Percentiles rank a stretch among this genome's conserved stretches.
These are phyloP conservation scores for Aechmea fasciata DNA, from an alignment of 176 grass and related monocot species.

Conservation along the genomic window DNA sequence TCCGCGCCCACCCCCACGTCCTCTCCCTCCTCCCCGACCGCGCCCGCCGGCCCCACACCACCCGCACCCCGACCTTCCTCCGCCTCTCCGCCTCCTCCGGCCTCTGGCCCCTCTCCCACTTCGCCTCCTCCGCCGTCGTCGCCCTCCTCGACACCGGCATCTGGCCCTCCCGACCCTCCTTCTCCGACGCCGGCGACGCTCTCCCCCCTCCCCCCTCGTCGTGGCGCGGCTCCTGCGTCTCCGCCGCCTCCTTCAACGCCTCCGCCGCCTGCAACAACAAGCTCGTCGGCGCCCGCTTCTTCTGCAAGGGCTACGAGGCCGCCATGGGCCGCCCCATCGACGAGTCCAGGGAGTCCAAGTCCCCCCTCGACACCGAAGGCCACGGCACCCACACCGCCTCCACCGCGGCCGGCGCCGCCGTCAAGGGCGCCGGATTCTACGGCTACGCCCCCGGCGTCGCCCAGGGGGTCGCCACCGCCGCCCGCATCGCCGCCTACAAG, in stretches of 20 bases:
- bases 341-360: slow-evolving; percentile 54
- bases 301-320: slow-evolving; percentile 65
- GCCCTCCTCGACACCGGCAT: slow-evolving; percentile 69
- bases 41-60: slow-evolving; percentile 49
- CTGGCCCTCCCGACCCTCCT: slow-evolving; percentile 37
- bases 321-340: slow-evolving; percentile 42
- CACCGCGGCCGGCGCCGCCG: slow-evolving; percentile 44
- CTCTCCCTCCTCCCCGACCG: slow-evolving; percentile 50
- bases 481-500: slow-evolving; percentile 77
- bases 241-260: slow-evolving; percentile 38
- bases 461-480: slow-evolving; percentile 49
- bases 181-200: slow-evolving; percentile 33
- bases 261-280: slow-evolving; percentile 58
- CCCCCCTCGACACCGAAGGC: slow-evolving; percentile 69
- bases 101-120: slow-evolving; percentile 39
- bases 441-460: slow-evolving; percentile 52
- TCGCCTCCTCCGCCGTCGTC: slow-evolving; percentile 25
- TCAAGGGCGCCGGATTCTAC: slow-evolving; percentile 29
- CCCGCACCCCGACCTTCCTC: slow-evolving; percentile 56
- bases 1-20: slow-evolving; percentile 21
- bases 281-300: slow-evolving; percentile 72
- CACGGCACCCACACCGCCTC: slow-evolving; percentile 89
- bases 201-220: slow-evolving; percentile 17
- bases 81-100: slow-evolving; percentile 31
- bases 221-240: slow-evolving; percentile 23